Conservation (phyloP, 2,329 filamentous ascomycete genomes). For the Sclerotinia sclerotiorum region DNA sequence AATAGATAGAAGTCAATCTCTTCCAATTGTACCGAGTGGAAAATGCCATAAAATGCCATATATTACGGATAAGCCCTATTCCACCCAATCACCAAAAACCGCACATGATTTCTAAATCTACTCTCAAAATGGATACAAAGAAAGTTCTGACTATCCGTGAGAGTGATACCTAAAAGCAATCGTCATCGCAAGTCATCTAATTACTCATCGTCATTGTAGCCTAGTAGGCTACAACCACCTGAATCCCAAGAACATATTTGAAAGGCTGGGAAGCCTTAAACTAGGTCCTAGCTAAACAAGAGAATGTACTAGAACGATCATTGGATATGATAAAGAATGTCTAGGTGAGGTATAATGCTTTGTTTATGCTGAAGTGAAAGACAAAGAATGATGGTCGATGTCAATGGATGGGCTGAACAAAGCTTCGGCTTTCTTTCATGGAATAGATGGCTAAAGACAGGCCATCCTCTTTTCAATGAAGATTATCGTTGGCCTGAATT, state of each 20-base stretch:
- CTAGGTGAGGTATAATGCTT: neutral
- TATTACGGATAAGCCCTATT: no score
- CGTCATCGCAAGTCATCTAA: neutral
- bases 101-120: neutral
- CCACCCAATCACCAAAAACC: neutral
- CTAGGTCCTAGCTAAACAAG: neutral
- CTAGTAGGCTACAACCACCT: neutral
- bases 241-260: neutral
- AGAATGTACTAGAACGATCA: neutral
- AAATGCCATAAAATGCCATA: neutral
- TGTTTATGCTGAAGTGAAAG: neutral
- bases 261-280: neutral
- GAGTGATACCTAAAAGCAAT: neutral
- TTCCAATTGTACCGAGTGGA: neutral
- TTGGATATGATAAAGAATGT: neutral
- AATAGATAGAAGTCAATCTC: neutral
- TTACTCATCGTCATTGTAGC: neutral
- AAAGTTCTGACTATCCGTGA: neutral
- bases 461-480: neutral
- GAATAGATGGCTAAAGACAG: neutral
- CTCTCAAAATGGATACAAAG: neutral
- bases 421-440: neutral
- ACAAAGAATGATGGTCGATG: neutral
- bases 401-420: neutral
- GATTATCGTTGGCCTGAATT: neutral